Evolutionary conservation across 305 asterid genomes (phyloP), one percentile per base, ranked within the genome.

Genomic region (Lippia alba): DNA sequence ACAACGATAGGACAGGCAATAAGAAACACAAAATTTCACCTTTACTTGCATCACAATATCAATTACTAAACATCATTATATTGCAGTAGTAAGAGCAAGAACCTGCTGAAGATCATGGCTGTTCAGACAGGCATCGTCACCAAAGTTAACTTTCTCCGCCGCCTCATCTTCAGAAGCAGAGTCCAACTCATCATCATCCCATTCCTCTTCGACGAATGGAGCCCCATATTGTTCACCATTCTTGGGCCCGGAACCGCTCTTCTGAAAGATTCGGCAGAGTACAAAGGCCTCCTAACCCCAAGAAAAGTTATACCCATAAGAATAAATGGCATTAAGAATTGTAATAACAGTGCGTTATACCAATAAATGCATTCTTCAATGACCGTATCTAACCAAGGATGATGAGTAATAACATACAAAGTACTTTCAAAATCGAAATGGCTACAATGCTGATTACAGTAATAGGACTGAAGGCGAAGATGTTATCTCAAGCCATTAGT

Each of bases 141-240:
- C 84, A 79, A 79, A 80, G 64, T 79, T 85, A 48, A 75, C 78
- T 73, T 83, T 90, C 60, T 69, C 86, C 9, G 71, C 62, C 76
- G 64, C 78, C 71, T 84, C 91, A 63, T 64, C 73, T 75, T 80
- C 77, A 32, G 85, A 85, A 56, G 58, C 72, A 58, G 69, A 40
- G 59, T 72, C 89, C 54, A 81, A 69, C 56, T 82, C 96, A 69
- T 87, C 85, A 3, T 74, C 41, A 36, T 88, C 97, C 99, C 99
- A 94, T 17, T 94, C 99, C 82, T 94, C 97, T 75, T 91, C 99
- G 16, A 94, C 66, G 48, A 91, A 85, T 18, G 97, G 99, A 49
- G 99, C 99, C 15, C 98, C 98, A 70, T 94, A 91, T 67, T 85
- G 88, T 74, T 91, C 97, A 33, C 97, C 99, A 75, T 91, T 91